phyloP scores from a whole-genome alignment of 2,329 filamentous ascomycete species.

The Trichophyton schoenleinii region DNA sequence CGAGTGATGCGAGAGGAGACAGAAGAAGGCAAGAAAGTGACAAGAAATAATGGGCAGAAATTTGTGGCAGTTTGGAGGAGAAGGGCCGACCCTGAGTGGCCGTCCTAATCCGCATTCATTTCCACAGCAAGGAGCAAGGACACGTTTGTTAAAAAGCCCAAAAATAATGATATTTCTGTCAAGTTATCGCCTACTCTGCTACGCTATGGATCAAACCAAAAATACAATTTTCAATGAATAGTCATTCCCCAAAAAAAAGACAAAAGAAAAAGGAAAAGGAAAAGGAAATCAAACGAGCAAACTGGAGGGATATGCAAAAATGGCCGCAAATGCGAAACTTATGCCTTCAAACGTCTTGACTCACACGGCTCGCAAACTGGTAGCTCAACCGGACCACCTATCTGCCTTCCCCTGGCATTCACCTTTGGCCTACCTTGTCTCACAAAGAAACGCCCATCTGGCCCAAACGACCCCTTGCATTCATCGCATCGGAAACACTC shows the following conservation, averaged over 20 bases:
- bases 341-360: conserved; percentile 50
- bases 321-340: conserved; percentile 4
- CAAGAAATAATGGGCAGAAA: conserved; percentile 78
- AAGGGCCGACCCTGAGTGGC: conserved; percentile 65
- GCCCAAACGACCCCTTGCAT: conserved; percentile 45
- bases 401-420: conserved; percentile 35
- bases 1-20: conserved; percentile 61
- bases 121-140: background rate
- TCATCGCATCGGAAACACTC: conserved; percentile 76
- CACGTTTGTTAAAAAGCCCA: background rate
- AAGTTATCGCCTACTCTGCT: background rate
- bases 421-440: conserved; percentile 40
- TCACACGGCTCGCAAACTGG: conserved; percentile 53
- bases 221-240: background rate
- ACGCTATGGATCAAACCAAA: conserved; percentile 1
- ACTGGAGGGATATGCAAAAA: background rate
- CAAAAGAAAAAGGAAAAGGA: background rate
- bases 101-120: background rate
- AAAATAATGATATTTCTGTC: background rate
- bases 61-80: conserved; percentile 81
- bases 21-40: conserved; percentile 95
- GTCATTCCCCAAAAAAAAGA: background rate
- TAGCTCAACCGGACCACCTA: conserved; percentile 39
- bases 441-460: conserved; percentile 52
- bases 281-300: background rate